phyloP scores from a whole-genome alignment of 1,284 basidiomycete species.

The Hemileccinum hortonii region DNA sequence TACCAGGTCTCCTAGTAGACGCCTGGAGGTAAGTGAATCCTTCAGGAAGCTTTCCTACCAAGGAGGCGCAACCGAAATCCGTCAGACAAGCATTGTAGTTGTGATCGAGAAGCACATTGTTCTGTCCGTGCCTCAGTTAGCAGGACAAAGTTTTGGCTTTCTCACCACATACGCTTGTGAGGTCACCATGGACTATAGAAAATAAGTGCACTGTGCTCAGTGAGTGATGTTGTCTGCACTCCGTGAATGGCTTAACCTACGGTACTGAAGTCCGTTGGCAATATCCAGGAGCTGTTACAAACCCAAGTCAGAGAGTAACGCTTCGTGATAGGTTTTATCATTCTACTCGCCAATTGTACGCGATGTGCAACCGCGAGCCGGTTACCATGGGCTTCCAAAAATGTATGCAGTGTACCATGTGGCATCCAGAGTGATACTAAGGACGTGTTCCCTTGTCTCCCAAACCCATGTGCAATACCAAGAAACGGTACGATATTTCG shows the following conservation, averaged over 20 bases:
- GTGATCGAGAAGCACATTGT: slow-evolving; percentile 14
- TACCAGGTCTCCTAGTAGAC: slow-evolving; percentile 6
- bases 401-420: slow-evolving; percentile 4
- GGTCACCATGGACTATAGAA: background rate
- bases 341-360: background rate
- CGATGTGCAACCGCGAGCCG: slow-evolving; percentile 3
- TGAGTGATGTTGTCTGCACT: background rate
- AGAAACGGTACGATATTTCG: slow-evolving; percentile 18
- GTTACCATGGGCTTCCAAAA: background rate
- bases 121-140: background rate
- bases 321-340: background rate
- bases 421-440: slow-evolving; percentile 23
- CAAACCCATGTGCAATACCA: slow-evolving; percentile 13
- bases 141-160: background rate
- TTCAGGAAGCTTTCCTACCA: slow-evolving; percentile 12
- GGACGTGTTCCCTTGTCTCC: slow-evolving; percentile 6
- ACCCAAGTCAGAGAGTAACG: background rate
- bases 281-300: slow-evolving; percentile 9
- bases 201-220: background rate
- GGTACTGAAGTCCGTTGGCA: slow-evolving; percentile 10
- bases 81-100: slow-evolving; percentile 9
- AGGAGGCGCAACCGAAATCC: slow-evolving; percentile 14
- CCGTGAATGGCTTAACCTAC: background rate
- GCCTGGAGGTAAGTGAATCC: slow-evolving; percentile 8
- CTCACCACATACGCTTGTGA: background rate